These are phyloP conservation scores for Phytophthora vignae DNA, from an alignment of 352 stramenopile species.

Conservation along the genomic window DNA sequence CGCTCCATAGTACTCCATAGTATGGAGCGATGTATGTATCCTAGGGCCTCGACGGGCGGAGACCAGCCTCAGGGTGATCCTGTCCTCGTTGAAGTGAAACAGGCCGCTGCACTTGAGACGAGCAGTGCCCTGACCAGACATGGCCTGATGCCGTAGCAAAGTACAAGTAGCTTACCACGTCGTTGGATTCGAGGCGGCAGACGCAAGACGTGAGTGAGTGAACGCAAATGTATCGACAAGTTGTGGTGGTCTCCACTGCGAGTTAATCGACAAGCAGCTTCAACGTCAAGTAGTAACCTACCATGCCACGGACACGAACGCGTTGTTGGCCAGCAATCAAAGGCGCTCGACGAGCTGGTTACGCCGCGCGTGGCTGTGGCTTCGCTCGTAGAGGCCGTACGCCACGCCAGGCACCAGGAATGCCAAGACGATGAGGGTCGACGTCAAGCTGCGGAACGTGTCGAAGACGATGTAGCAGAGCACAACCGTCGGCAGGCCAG, in stretches of 20 bases:
- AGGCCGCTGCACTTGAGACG: neutral
- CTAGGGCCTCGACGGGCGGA: neutral
- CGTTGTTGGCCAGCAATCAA: neutral
- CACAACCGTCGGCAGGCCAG: constrained; percentile 33
- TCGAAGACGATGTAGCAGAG: constrained; percentile 49
- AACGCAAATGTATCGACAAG: neutral
- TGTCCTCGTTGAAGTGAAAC: neutral
- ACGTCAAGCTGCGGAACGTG: constrained; percentile 35
- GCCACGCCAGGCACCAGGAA: constrained; percentile 47
- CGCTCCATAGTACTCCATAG: too few species aligned
- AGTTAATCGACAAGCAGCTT: constrained; percentile 2
- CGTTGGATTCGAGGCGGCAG: neutral
- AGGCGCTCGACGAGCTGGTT: constrained; percentile 22
- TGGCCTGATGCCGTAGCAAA: neutral
- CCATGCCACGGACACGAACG: neutral
- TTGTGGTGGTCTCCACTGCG: neutral
- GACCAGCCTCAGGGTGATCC: neutral
- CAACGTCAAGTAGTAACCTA: constrained; percentile 4
- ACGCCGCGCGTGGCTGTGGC: constrained; percentile 19
- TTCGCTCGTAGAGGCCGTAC: constrained; percentile 44
- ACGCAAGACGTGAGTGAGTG: neutral
- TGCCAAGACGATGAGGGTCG: constrained; percentile 41
- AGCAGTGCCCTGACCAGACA: neutral
- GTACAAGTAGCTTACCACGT: neutral
- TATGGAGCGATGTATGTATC: too few species aligned